Evolutionary conservation across 345 rosid species (phyloP), one percentile per base, ranked within the genome.

Genomic region (Populus alba): DNA sequence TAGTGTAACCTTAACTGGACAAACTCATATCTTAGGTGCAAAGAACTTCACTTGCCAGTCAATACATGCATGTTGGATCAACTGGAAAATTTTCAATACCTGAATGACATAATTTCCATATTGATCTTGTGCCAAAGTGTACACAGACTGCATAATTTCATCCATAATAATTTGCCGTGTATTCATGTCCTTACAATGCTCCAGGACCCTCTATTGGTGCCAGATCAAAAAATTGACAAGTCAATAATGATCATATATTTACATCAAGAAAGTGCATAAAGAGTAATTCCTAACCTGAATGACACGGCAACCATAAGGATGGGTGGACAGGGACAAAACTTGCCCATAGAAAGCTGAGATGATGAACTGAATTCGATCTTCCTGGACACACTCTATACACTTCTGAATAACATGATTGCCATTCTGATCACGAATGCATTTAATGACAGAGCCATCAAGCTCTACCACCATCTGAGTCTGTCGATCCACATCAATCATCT

Each of bases 391-490:
- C 86, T 96, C 98, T 69, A 96, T 92, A 73, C 94, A 91, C 89
- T 96, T 96, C 80, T 96, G 99, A 78, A 96, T 90, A 81, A 96
- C 99, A 89, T 96, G 99, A 87, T 96, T 94, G 70, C 99, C 99
- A 73, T 96, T 96, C 90, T 96, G 99, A 86, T 96, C 98, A 73
- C 87, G 91, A 79, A 94, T 97, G 66, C 99, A 96, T 90, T 92
- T 94, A 91, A 91, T 86, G 74, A 96, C 82, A 15, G 90, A 90
- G 74, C 97, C 98, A 84, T 90, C 91, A 85, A 96, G 97, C 89
- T 96, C 98, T 77, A 85, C 81, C 80, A 92, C 97, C 89, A 96
- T 88, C 82, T 79, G 76, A 62, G 86, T 87, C 86, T 90, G 97
- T 78, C 89, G 94, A 79, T 90, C 92, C 78, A 89, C 83, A 83